These are phyloP conservation scores for Nicotiana undulata DNA, from an alignment of 257 asterid genomes.

Conservation along the genomic window DNA sequence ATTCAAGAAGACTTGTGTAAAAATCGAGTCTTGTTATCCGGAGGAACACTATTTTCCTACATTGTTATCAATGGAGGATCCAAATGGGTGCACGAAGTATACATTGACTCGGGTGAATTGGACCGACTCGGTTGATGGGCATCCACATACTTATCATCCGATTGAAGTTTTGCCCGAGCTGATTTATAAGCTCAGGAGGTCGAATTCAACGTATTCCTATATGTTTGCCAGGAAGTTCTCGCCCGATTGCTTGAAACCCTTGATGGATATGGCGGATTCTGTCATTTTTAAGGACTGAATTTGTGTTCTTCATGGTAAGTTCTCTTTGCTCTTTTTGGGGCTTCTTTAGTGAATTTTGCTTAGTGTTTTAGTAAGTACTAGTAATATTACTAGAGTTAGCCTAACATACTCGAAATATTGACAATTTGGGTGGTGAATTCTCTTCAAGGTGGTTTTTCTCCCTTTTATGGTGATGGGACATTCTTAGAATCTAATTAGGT, in stretches of 20 bases:
- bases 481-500: constrained; percentile 12
- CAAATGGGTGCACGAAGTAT: constrained; percentile 42
- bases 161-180: constrained; percentile 52
- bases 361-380: neutral
- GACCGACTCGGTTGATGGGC: constrained; percentile 73
- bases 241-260: constrained; percentile 59
- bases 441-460: constrained; percentile 11
- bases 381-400: constrained; percentile 7
- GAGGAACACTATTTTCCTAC: constrained; percentile 97
- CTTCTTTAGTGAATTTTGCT: neutral
- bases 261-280: constrained; percentile 68
- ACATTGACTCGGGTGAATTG: constrained; percentile 87
- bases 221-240: constrained; percentile 87
- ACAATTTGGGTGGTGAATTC: constrained; percentile 13
- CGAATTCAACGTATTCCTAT: constrained; percentile 47
- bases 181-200: constrained; percentile 59
- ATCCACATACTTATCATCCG: constrained; percentile 79
- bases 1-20: constrained; percentile 63
- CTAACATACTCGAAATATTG: neutral
- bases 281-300: constrained; percentile 72
- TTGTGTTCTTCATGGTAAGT: constrained; percentile 42
- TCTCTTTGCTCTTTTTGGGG: neutral
- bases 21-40: constrained; percentile 76
- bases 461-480: neutral
- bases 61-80: constrained; percentile 68